Percentiles rank a stretch among this genome's conserved stretches.
These are phyloP conservation scores for Puccinia novopanici DNA, from an alignment of 1,284 basidiomycete genomes.

Conservation along the genomic window DNA sequence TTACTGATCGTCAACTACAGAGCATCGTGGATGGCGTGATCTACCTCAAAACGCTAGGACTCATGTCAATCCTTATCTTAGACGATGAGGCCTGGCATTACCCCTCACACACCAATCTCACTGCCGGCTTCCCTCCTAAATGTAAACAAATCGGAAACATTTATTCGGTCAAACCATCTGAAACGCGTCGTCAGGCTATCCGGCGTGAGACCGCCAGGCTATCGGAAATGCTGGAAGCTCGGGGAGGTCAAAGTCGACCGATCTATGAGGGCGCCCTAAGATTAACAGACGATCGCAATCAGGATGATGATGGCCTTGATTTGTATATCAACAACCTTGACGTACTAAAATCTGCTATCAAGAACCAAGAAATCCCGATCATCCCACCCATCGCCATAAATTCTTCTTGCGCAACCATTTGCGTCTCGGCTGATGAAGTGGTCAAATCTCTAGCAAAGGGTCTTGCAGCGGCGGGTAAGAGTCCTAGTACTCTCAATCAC, in stretches of 20 bases:
- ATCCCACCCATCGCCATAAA: conserved; percentile 92
- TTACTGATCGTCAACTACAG: conserved; percentile 89
- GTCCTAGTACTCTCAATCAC: conserved; percentile 55
- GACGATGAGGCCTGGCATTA: conserved; percentile 76
- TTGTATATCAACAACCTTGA: conserved; percentile 66
- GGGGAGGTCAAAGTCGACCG: conserved; percentile 83
- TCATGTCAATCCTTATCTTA: conserved; percentile 90
- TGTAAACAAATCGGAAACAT: background rate
- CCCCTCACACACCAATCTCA: conserved; percentile 9
- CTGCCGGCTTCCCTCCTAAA: conserved; percentile 11
- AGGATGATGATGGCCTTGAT: conserved; percentile 58
- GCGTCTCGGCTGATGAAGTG: conserved; percentile 86
- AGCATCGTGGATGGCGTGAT: conserved; percentile 91
- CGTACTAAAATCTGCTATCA: conserved; percentile 81
- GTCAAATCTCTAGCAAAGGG: conserved; percentile 83
- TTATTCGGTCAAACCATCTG: conserved; percentile 20
- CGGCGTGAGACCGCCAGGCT: conserved; percentile 67
- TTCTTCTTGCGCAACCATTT: conserved; percentile 79
- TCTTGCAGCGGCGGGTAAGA: conserved; percentile 63
- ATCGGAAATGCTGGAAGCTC: conserved; percentile 77
- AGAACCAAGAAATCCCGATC: conserved; percentile 91
- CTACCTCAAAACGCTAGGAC: conserved; percentile 89
- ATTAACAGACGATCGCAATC: conserved; percentile 71
- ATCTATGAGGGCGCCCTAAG: conserved; percentile 81
- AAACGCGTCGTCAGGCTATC: conserved; percentile 60